Conservation (phyloP, 108 stramenopile species). For the Skeletonema marinoi region DNA sequence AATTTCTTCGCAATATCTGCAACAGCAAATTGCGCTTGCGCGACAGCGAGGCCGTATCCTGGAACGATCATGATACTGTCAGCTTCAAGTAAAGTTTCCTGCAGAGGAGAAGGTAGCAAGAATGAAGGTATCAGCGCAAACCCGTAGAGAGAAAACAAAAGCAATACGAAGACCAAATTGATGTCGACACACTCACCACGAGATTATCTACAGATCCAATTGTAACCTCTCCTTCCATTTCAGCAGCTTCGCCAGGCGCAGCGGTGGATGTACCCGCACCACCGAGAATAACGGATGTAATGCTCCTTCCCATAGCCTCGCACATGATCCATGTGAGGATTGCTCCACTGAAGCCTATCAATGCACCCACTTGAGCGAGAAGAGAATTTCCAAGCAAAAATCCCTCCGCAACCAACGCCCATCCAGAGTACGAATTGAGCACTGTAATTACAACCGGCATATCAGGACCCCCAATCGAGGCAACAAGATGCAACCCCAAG, state of each 20-base stretch:
- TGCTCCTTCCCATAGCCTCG: slow-evolving; percentile 94
- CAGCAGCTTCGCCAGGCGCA: slow-evolving; percentile 37
- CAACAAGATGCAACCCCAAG: slow-evolving; percentile 95
- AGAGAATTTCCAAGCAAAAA: slow-evolving; percentile 93
- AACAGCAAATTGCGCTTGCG: slow-evolving; percentile 95
- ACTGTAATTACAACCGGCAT: slow-evolving; percentile 99
- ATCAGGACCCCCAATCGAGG: slow-evolving; percentile 95
- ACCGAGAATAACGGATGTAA: slow-evolving; percentile 93
- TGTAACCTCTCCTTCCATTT: slow-evolving; percentile 77
- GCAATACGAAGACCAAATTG: background rate
- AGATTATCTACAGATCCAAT: slow-evolving; percentile 71
- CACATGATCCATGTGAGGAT: slow-evolving; percentile 99
- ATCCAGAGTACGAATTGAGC: slow-evolving; percentile 94
- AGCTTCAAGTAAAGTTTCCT: slow-evolving; percentile 75
- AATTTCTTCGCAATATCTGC: slow-evolving; percentile 94
- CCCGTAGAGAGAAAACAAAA: background rate
- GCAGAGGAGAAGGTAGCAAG: background rate
- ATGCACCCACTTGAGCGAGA: slow-evolving; percentile 94
- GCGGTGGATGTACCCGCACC: slow-evolving; percentile 70
- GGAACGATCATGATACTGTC: slow-evolving; percentile 94
- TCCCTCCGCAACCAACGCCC: slow-evolving; percentile 87
- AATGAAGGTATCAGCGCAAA: background rate
- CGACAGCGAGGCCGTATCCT: slow-evolving; percentile 98
- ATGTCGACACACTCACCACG: slow-evolving; percentile 13
- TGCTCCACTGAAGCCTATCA: slow-evolving; percentile 96